phyloP scores from a whole-genome alignment of 169 alveolate species.

The Plasmodium inui region DNA sequence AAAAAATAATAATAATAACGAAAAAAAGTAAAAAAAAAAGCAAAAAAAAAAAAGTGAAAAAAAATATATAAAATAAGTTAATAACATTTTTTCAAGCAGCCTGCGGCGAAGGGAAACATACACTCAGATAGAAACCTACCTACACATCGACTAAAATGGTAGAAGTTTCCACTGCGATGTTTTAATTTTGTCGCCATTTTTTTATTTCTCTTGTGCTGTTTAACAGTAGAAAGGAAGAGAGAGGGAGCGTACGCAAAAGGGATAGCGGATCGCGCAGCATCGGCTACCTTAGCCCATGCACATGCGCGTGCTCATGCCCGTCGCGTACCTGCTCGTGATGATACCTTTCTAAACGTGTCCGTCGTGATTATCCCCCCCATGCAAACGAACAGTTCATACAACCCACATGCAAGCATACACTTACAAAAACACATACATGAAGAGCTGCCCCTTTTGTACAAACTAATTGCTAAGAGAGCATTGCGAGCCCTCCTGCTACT shows the following conservation, averaged over 20 bases:
- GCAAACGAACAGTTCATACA: neutral
- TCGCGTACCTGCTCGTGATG: neutral
- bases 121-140: neutral
- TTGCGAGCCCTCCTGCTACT: neutral
- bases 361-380: neutral
- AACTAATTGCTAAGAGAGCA: neutral
- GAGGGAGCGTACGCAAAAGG: neutral
- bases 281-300: neutral
- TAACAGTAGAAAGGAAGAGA: constrained; percentile 1
- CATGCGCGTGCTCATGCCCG: neutral
- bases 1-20: neutral
- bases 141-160: neutral
- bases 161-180: neutral
- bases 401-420: neutral
- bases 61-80: constrained; percentile 5
- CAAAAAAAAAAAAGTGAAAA: neutral
- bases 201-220: neutral
- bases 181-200: neutral
- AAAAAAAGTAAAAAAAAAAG: neutral
- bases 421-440: neutral
- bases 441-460: neutral
- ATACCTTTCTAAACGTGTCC: neutral
- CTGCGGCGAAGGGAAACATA: neutral
- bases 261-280: neutral
- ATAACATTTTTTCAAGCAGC: neutral